phyloP scores from a whole-genome alignment of 2,329 filamentous ascomycete species.

The Alternaria triticina region DNA sequence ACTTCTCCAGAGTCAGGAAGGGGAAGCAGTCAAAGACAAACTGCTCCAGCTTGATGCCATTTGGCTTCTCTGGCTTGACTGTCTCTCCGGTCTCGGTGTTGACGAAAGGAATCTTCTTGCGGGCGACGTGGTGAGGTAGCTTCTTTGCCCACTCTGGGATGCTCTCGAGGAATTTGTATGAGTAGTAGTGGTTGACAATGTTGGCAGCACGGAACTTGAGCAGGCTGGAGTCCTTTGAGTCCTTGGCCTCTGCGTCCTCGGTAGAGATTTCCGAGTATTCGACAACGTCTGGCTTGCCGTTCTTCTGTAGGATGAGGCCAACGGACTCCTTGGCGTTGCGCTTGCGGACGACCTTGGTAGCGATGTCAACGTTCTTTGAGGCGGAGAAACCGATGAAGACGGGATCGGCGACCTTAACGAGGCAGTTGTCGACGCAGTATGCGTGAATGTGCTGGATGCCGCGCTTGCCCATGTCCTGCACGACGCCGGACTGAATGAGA shows the following conservation, averaged over 20 bases:
- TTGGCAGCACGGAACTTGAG: conserved; percentile 98
- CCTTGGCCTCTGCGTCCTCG: conserved; percentile 86
- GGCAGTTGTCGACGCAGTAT: conserved; percentile 98
- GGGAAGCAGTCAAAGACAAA: conserved; percentile 99
- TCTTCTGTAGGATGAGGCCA: conserved; percentile 91
- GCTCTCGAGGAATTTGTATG: conserved; percentile 86
- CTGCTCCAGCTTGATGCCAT: conserved; percentile 98
- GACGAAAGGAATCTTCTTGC: conserved; percentile 95
- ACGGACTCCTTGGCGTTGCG: conserved; percentile 95
- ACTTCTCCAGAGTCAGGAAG: conserved; percentile 81
- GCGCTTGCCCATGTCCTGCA: conserved; percentile 85
- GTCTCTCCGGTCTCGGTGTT: conserved; percentile 78
- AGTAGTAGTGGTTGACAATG: conserved; percentile 99
- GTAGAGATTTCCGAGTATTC: conserved; percentile 98
- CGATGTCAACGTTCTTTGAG: conserved; percentile 87
- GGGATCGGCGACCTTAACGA: conserved; percentile 98
- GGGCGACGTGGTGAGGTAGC: conserved; percentile 92
- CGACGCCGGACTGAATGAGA: conserved; percentile 77
- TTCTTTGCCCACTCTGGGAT: conserved; percentile 86
- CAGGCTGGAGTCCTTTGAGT: conserved; percentile 77
- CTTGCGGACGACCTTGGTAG: conserved; percentile 99
- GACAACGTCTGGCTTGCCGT: conserved; percentile 94
- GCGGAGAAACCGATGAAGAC: conserved; percentile 94
- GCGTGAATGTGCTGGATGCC: conserved; percentile 95
- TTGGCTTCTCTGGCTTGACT: conserved; percentile 91